Percentiles rank a stretch among this genome's conserved stretches.
Conservation (phyloP, 176 grass and related monocot genomes). For the Typha latifolia region DNA sequence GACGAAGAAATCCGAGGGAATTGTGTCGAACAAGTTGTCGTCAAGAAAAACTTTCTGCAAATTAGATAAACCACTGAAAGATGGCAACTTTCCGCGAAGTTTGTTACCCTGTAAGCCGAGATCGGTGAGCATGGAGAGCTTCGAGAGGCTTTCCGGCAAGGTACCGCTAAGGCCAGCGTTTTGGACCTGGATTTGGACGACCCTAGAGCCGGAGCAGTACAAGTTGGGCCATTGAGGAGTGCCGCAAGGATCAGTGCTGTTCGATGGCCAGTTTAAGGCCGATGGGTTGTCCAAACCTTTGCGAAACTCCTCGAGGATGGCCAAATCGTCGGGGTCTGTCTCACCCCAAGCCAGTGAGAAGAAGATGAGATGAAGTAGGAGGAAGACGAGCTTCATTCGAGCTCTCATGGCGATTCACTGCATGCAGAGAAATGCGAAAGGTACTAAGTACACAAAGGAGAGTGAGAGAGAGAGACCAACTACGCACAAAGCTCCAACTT, state of each 20-base stretch:
- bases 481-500: too few relatives aligned
- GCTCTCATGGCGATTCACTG: too few relatives aligned
- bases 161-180: conserved; percentile 22
- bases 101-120: conserved; percentile 68
- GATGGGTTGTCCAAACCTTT: conserved; percentile 38
- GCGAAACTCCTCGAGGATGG: conserved; percentile 38
- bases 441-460: background rate
- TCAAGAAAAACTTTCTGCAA: conserved; percentile 58
- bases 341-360: background rate
- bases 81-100: conserved; percentile 46
- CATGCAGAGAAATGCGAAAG: too few relatives aligned
- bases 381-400: too few relatives aligned
- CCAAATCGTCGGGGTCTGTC: conserved; percentile 41
- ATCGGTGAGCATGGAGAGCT: conserved; percentile 21
- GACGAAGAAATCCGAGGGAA: conserved; percentile 63
- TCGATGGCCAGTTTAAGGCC: conserved; percentile 35
- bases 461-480: background rate
- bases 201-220: conserved; percentile 53
- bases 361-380: too few relatives aligned
- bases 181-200: conserved; percentile 74
- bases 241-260: conserved; percentile 38
- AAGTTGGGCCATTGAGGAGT: conserved; percentile 43
- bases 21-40: conserved; percentile 48
- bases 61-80: conserved; percentile 36
- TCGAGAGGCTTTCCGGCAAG: conserved; percentile 33